Percentiles rank a stretch among this genome's conserved stretches.
phyloP scores from a whole-genome alignment of 2,329 filamentous ascomycete genomes.

The Graphiopsis chlorocephala region DNA sequence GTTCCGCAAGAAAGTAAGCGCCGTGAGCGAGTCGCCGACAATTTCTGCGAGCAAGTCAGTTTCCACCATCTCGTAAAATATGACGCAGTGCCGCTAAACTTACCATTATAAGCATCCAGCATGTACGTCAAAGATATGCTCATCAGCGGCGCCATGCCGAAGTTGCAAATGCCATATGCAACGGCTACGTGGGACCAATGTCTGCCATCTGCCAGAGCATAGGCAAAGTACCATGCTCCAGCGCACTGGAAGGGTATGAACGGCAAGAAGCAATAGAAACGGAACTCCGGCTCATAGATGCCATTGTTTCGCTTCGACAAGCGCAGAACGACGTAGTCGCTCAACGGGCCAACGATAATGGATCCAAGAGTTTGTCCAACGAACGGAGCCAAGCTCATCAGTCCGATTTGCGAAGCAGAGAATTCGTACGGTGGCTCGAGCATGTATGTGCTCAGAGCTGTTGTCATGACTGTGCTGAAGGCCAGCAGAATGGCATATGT shows the following conservation, averaged over 20 bases:
- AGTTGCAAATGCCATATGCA: slow-evolving; percentile 39
- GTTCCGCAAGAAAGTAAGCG: slow-evolving; percentile 47
- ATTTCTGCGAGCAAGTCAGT: slow-evolving; percentile 36
- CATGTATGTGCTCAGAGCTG: slow-evolving; percentile 38
- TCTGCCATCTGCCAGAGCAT: slow-evolving; percentile 27
- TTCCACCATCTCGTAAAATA: not conserved
- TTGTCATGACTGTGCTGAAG: slow-evolving; percentile 40
- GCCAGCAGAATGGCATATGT: slow-evolving; percentile 39
- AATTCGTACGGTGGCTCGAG: slow-evolving; percentile 45
- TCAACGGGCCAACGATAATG: slow-evolving; percentile 46
- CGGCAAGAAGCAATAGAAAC: slow-evolving; percentile 36
- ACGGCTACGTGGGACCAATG: slow-evolving; percentile 35
- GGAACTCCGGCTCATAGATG: slow-evolving; percentile 36
- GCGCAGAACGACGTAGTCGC: slow-evolving; percentile 41
- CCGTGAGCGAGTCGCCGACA: slow-evolving; percentile 48
- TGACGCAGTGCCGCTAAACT: slow-evolving; percentile 19
- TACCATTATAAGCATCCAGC: slow-evolving; percentile 39
- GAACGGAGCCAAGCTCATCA: slow-evolving; percentile 52
- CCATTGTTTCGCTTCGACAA: slow-evolving; percentile 34
- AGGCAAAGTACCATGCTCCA: slow-evolving; percentile 41
- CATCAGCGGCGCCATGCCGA: slow-evolving; percentile 36
- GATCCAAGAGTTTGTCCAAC: slow-evolving; percentile 48
- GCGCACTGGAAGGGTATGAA: slow-evolving; percentile 33
- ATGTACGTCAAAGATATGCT: slow-evolving; percentile 41
- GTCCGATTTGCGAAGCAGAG: slow-evolving; percentile 47